These are phyloP conservation scores for Aspergillus kassunensis DNA, from an alignment of 495 filamentous ascomycete genomes.

Conservation along the genomic window DNA sequence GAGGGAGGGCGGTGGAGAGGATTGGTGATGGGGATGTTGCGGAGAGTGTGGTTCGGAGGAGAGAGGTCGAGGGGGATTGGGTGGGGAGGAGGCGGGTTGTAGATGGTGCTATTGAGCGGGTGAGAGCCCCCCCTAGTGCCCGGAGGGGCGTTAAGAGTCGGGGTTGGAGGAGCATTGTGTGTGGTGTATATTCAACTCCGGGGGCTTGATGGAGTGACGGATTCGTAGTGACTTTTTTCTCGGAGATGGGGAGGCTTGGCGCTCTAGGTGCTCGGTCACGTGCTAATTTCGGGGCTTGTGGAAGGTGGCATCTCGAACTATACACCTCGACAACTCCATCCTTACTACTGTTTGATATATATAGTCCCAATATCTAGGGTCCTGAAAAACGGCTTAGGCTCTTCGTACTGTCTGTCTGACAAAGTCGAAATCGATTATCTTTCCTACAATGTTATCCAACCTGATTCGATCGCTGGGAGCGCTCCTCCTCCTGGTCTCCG, in stretches of 20 bases:
- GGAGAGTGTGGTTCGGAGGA: conserved; percentile 33
- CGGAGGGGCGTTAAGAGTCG: conserved; percentile 38
- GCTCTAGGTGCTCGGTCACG: conserved; percentile 19
- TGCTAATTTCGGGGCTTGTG: conserved; percentile 1
- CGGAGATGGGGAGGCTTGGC: conserved; percentile 26
- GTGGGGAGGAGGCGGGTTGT: conserved; percentile 19
- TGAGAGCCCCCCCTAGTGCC: conserved; percentile 37
- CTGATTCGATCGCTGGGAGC: conserved; percentile 30
- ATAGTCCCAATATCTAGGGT: too few relatives aligned
- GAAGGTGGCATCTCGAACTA: conserved; percentile 10
- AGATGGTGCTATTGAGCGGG: conserved; percentile 21
- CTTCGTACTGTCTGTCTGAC: too few relatives aligned
- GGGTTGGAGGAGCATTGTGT: conserved; percentile 38
- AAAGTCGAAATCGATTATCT: too few relatives aligned
- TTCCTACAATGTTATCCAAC: conserved; percentile 26
- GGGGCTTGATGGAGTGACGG: conserved; percentile 10
- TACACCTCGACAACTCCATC: not conserved
- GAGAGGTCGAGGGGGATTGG: conserved; percentile 23
- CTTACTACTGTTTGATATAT: not conserved
- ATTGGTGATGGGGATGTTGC: conserved; percentile 24
- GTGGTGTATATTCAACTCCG: conserved; percentile 1
- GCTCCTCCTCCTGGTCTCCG: conserved; percentile 46
- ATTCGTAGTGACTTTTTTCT: conserved; percentile 28
- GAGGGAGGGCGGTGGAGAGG: conserved; percentile 24
- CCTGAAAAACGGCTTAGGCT: too few relatives aligned